Evolutionary conservation across 768 basidiomycete genomes (phyloP).

Genomic region (Leccinum incarnatum): DNA sequence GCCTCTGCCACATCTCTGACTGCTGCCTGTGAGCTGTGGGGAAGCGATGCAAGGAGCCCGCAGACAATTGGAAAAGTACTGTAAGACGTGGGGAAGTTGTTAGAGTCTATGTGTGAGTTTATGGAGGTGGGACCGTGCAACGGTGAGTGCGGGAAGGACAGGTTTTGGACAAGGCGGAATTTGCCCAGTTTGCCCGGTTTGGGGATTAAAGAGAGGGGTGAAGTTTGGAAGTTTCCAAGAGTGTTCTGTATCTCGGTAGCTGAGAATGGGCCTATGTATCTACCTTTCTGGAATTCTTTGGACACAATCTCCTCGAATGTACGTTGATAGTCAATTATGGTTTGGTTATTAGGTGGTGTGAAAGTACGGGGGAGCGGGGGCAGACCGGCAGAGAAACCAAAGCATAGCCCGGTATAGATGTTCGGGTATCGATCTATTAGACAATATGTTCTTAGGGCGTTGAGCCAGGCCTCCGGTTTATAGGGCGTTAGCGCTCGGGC

Average conservation of each 20-base stretch:
- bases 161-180: background rate
- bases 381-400: background rate
- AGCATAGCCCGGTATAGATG: background rate
- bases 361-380: background rate
- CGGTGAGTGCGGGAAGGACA: background rate
- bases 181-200: background rate
- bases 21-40: too few relatives aligned
- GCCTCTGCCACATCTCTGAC: too few relatives aligned
- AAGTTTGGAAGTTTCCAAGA: background rate
- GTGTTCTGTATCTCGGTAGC: background rate
- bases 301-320: background rate
- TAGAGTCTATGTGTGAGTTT: too few relatives aligned
- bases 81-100: too few relatives aligned
- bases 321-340: fast-evolving
- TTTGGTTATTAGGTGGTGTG: background rate
- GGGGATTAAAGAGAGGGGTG: background rate
- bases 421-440: background rate
- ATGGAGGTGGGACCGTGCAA: too few relatives aligned
- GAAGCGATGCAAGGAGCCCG: too few relatives aligned
- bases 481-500: background rate
- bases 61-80: too few relatives aligned
- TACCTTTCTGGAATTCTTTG: background rate
- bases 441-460: fast-evolving
- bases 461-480: background rate
- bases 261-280: background rate